phyloP scores from a whole-genome alignment of 176 grass and related monocot species.

The Guadua angustifolia region DNA sequence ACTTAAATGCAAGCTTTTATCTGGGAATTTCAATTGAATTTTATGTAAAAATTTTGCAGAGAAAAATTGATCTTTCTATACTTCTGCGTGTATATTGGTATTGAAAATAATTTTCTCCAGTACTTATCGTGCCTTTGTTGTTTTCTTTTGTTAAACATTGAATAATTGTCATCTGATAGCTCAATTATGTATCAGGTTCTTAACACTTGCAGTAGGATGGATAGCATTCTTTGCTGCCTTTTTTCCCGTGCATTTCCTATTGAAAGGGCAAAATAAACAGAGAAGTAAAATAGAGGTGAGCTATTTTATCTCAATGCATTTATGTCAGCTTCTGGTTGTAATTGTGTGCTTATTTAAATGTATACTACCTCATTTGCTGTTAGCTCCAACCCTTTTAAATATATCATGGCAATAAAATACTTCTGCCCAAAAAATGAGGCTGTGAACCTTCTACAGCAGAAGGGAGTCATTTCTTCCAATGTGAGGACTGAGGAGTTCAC shows the following conservation, averaged over 20 bases:
- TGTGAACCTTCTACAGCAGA: not conserved
- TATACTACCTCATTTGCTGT: not conserved
- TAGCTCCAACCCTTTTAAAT: not conserved
- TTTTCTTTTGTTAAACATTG: constrained; percentile 23
- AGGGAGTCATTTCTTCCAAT: not conserved
- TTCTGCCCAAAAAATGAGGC: not conserved
- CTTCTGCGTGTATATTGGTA: not conserved
- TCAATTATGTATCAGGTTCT: constrained; percentile 62
- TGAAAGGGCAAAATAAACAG: constrained; percentile 75
- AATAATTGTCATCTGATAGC: constrained; percentile 35
- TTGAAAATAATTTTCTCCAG: constrained; percentile 16
- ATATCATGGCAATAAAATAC: not conserved
- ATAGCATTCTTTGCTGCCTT: constrained; percentile 85
- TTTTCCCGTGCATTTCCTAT: constrained; percentile 81
- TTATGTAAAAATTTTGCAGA: not conserved
- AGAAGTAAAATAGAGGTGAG: constrained; percentile 89
- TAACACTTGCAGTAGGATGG: constrained; percentile 78
- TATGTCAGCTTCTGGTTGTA: not conserved
- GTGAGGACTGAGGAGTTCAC: not conserved
- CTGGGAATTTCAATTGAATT: not conserved
- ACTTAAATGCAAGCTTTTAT: constrained; percentile 3
- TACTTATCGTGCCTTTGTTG: not conserved
- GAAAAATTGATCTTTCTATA: not conserved
- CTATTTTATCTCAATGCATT: not conserved
- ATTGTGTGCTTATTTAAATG: constrained; percentile 10